Evolutionary conservation across 805 yeast genomes (phyloP), one percentile per base, ranked within the genome.

Genomic region (Priceomyces haplophilus): DNA sequence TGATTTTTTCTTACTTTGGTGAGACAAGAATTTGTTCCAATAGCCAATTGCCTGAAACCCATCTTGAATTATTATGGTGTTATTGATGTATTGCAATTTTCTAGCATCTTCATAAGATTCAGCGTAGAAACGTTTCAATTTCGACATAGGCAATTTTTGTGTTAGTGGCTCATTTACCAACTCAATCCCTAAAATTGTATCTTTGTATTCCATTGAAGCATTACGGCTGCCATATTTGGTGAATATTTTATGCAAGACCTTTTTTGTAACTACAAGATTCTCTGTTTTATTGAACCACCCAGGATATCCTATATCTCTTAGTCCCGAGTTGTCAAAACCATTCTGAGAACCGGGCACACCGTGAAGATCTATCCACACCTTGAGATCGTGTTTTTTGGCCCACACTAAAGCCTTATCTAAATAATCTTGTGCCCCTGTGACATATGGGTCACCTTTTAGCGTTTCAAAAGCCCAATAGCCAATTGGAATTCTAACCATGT

Each of bases 261-360:
- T 50, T 30, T 59, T 49, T 3, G 73, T 63, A 25, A 62, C 44
- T 25, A 56, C 51, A 2, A 62, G 45, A 44, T 64, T 51, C 23
- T 50, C 58, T 1, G 67, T 59, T 6, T 44, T 32, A 41, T 62
- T 62, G 48, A 59, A 62, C 68, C 67, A 62, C 16, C 67, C 67
- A 12, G 69, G 67, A 46, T 59, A 58, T 2, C 62, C 65, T 5
- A 61, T 51, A 40, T 58, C 79, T 54, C 89, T 69, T 21, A 75
- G 62, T 2, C 95, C 95, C 6, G 88, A 80, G 53, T 86, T 87
- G 55, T 86, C 91, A 67, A 86, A 86, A 11, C 95, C 95, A 59
- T 87, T 87, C 56, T 87, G 95, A 1, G 90, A 82, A 1, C 91
- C 93, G 5, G 95, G 93, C 8, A 76, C 82, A 11, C 93, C 89